Conservation (phyloP, 768 basidiomycete genomes). For the Botryobasidium botryosum region DNA sequence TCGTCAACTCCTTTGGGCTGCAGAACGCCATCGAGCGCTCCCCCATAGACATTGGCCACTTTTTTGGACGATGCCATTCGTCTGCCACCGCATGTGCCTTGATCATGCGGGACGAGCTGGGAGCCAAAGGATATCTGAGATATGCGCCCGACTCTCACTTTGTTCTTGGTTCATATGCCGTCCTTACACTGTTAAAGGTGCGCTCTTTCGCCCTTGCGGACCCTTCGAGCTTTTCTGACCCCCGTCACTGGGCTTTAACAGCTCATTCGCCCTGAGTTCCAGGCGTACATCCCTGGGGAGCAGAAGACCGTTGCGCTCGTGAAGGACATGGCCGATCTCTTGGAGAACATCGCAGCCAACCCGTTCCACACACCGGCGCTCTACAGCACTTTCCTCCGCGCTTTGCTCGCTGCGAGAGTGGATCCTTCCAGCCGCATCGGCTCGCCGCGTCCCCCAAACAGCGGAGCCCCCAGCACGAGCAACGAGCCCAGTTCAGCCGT, state of each 20-base stretch:
- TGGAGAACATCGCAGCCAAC: conserved; percentile 64
- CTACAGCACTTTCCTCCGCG: conserved; percentile 69
- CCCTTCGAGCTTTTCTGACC: background rate
- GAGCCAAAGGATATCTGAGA: conserved; percentile 55
- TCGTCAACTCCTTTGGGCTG: conserved; percentile 89
- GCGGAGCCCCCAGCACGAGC: background rate
- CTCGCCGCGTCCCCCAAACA: conserved; percentile 2
- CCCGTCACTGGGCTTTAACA: conserved; percentile 17
- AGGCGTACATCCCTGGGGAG: conserved; percentile 56
- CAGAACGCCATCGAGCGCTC: conserved; percentile 84
- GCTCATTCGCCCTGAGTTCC: conserved; percentile 75
- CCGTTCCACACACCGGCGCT: conserved; percentile 77
- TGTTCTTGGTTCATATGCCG: conserved; percentile 84
- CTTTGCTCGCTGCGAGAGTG: conserved; percentile 48
- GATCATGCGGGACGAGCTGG: conserved; percentile 63
- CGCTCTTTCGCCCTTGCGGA: conserved; percentile 13
- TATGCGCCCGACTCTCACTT: conserved; percentile 85
- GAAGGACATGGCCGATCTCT: conserved; percentile 62
- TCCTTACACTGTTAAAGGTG: conserved; percentile 84
- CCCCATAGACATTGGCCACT: conserved; percentile 58
- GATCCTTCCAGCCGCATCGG: too few relatives aligned
- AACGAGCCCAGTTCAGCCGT: background rate
- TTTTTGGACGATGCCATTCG: conserved; percentile 63
- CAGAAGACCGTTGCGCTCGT: conserved; percentile 51
- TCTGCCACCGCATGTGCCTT: conserved; percentile 52